phyloP scores from a whole-genome alignment of 495 filamentous ascomycete genomes.

The Penicillium tannophilum region DNA sequence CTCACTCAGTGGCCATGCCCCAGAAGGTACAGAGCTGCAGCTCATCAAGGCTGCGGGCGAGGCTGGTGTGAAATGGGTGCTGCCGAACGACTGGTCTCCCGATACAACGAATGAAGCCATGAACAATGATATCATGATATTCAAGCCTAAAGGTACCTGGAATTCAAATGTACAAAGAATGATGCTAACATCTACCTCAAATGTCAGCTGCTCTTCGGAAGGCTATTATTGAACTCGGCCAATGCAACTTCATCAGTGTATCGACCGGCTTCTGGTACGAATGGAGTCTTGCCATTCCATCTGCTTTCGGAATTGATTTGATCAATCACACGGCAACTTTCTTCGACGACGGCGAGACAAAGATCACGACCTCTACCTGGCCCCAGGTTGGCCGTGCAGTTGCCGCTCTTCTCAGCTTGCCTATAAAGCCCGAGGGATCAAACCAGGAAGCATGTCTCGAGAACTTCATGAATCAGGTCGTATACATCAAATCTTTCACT shows the following conservation, averaged over 20 bases:
- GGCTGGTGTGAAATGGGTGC: slow-evolving; percentile 61
- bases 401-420: slow-evolving; percentile 45
- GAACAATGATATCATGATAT: slow-evolving; percentile 34
- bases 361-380: slow-evolving; percentile 44
- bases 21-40: slow-evolving; percentile 42
- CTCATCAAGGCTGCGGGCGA: slow-evolving; percentile 62
- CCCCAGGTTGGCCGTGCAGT: slow-evolving; percentile 48
- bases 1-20: slow-evolving; percentile 47
- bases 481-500: slow-evolving; percentile 49
- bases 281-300: slow-evolving; percentile 39
- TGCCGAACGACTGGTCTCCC: slow-evolving; percentile 60
- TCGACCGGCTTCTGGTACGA: slow-evolving; percentile 57
- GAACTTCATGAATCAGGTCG: slow-evolving; percentile 39
- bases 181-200: neutral
- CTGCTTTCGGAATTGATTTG: slow-evolving; percentile 50
- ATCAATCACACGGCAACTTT: slow-evolving; percentile 36
- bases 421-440: slow-evolving; percentile 44
- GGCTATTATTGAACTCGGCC: slow-evolving; percentile 46
- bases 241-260: slow-evolving; percentile 53
- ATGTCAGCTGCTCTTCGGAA: slow-evolving; percentile 6
- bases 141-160: slow-evolving; percentile 13
- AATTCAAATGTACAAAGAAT: neutral
- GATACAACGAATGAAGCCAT: slow-evolving; percentile 41
- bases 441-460: slow-evolving; percentile 23
- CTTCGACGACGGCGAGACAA: slow-evolving; percentile 51